Evolutionary conservation across 192 early-diverging fungal species (phyloP), one percentile per base, ranked within the genome.

Genomic region (Entomortierella chlamydospora): DNA sequence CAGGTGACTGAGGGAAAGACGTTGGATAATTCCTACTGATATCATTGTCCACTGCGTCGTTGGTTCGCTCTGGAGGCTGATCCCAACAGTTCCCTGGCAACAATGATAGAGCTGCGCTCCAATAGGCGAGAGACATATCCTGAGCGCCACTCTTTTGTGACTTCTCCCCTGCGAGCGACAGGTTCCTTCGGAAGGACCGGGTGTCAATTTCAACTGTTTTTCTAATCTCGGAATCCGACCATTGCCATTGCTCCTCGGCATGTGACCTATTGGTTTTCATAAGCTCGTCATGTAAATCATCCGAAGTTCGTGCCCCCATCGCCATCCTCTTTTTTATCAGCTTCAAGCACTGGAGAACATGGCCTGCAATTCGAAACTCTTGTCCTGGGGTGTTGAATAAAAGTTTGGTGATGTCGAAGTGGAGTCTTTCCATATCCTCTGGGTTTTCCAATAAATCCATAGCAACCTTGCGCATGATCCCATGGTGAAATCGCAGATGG

Each of bases 101-200:
- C 13, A 79, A n/a, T 2, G 68, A 45, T 56, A 79, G 37, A 0
- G 76, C 76, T 11, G 76, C 76, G 45, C 61, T 54, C 76, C 76
- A 79, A 49, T 70, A 70, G 1, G 68, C 23, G 8, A 79, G 57
- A 2, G 76, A 68, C 76, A 70, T 70, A 53, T 70, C 76, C 52
- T 79, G 76, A 18, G 76, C 68, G 7, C 76, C 76, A 56, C 76
- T 79, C 51, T 70, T 79, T 26, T 79, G 76, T n/a, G 68, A 65
- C 49, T 79, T 79, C 22, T 79, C 76, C 17, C 76, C 76, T 0
- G 68, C 76, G 15, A 70, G 31, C 18, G 76, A 61, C 17, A 77
- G 41, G 12, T 67, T 61, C 66, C 22, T 57, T 9, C 73, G 65
- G 1, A 77, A 22, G 2, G 53, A 28, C 26, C 57, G 22, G 20